Evolutionary conservation across 805 yeast species (phyloP).

Genomic region (Osmozyma mogii): DNA sequence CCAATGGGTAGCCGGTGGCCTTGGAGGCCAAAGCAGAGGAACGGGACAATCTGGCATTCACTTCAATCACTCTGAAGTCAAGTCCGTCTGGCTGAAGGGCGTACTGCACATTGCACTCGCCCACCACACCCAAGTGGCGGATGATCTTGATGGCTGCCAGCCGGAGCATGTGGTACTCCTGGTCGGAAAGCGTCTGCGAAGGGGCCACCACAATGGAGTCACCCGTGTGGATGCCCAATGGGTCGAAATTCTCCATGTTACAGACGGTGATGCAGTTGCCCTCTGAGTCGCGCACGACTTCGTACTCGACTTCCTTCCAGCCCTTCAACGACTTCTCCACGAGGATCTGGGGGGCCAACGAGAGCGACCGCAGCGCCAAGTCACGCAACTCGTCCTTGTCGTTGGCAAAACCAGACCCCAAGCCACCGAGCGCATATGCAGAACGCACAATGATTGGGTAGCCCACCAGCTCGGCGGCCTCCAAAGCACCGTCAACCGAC

Average conservation of each 20-base stretch:
- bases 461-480: constrained; percentile 83
- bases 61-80: constrained; percentile 95
- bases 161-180: constrained; percentile 96
- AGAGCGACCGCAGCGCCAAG: constrained; percentile 81
- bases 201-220: constrained; percentile 99
- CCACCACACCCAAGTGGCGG: constrained; percentile 96
- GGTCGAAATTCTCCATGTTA: constrained; percentile 98
- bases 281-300: constrained; percentile 93
- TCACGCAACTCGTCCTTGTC: constrained; percentile 76
- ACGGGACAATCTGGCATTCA: constrained; percentile 92
- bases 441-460: constrained; percentile 97
- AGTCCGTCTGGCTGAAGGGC: constrained; percentile 93
- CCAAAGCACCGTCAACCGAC: constrained; percentile 83
- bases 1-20: constrained; percentile 98
- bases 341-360: constrained; percentile 88
- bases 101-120: constrained; percentile 97
- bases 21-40: constrained; percentile 97
- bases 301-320: constrained; percentile 98
- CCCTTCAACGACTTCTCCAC: constrained; percentile 97
- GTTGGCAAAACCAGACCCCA: constrained; percentile 94
- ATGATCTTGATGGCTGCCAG: constrained; percentile 95
- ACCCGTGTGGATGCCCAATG: constrained; percentile 97
- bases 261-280: constrained; percentile 98
- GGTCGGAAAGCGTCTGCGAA: constrained; percentile 93
- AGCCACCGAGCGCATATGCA: constrained; percentile 94